phyloP scores from a whole-genome alignment of 306 rosid genomes.

The Medicago ruthenica region DNA sequence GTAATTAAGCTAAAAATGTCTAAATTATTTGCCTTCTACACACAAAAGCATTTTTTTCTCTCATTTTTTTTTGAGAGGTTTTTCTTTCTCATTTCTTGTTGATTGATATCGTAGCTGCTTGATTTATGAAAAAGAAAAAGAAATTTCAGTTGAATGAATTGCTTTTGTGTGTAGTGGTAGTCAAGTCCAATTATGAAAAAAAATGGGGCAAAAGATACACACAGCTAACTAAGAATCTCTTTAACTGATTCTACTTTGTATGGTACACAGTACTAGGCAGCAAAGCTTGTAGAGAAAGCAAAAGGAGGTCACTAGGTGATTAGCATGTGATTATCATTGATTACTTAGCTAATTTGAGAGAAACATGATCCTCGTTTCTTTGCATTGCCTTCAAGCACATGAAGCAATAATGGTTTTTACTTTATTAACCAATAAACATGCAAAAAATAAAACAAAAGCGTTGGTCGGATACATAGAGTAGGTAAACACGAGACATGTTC shows the following conservation, averaged over 20 bases:
- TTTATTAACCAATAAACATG: conserved; percentile 14
- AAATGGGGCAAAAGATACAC: conserved; percentile 51
- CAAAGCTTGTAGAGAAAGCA: conserved; percentile 41
- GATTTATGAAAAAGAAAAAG: too few relatives aligned
- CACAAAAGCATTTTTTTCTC: background rate
- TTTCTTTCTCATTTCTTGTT: conserved; percentile 4
- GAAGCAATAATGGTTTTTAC: conserved; percentile 52
- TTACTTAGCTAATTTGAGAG: conserved; percentile 31
- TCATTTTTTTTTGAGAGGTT: background rate
- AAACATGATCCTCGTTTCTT: conserved; percentile 50
- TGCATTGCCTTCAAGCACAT: conserved; percentile 48
- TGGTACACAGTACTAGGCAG: conserved; percentile 40
- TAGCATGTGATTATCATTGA: conserved; percentile 64
- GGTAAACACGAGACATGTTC: background rate
- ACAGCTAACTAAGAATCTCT: conserved; percentile 71
- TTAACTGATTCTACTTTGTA: conserved; percentile 49
- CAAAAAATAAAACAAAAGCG: conserved; percentile 55
- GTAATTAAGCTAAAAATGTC: background rate
- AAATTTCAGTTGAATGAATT: background rate
- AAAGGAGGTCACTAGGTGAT: conserved; percentile 48
- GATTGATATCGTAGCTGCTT: background rate
- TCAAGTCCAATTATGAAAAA: conserved; percentile 45
- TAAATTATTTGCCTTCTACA: too few relatives aligned
- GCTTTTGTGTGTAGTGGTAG: conserved; percentile 37
- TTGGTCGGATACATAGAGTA: conserved; percentile 10